Percentiles rank a stretch among this genome's conserved stretches.
phyloP scores from a whole-genome alignment of 2,329 filamentous ascomycete species.

The Colletotrichum kahawae region DNA sequence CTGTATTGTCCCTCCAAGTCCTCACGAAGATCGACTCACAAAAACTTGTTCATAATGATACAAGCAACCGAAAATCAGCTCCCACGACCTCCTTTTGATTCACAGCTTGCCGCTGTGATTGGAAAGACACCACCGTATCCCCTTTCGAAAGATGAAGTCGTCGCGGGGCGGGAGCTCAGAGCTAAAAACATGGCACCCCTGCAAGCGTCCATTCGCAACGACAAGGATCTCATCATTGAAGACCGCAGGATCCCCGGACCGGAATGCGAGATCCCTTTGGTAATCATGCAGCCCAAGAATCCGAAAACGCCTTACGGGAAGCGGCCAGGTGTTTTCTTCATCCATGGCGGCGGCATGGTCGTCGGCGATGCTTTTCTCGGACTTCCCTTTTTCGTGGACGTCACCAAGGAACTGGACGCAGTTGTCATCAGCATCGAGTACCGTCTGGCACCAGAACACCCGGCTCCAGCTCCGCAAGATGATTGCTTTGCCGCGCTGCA shows the following conservation, averaged over 20 bases:
- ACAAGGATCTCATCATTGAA: background rate
- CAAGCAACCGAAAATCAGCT: background rate
- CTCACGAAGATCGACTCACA: background rate
- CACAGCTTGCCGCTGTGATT: background rate
- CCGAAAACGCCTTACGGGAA: background rate
- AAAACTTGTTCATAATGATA: background rate
- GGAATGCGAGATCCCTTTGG: background rate
- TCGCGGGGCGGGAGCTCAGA: background rate
- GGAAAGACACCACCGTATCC: background rate
- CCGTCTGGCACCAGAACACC: constrained; percentile 49
- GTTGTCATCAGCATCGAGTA: constrained; percentile 51
- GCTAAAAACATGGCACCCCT: background rate
- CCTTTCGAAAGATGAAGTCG: background rate
- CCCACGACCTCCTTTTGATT: background rate
- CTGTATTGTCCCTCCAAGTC: background rate
- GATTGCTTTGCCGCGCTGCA: constrained; percentile 33
- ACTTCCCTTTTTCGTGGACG: background rate
- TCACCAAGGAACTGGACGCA: background rate
- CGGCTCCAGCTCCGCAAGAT: constrained; percentile 22
- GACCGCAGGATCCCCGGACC: constrained; percentile 4
- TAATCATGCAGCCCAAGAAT: background rate
- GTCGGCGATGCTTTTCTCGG: constrained; percentile 7
- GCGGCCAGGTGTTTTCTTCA: constrained; percentile 1
- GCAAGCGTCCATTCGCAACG: constrained; percentile 1
- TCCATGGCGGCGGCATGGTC: constrained; percentile 14